phyloP scores from a whole-genome alignment of 805 yeast genomes.

The Zygosaccharomyces bisporus region DNA sequence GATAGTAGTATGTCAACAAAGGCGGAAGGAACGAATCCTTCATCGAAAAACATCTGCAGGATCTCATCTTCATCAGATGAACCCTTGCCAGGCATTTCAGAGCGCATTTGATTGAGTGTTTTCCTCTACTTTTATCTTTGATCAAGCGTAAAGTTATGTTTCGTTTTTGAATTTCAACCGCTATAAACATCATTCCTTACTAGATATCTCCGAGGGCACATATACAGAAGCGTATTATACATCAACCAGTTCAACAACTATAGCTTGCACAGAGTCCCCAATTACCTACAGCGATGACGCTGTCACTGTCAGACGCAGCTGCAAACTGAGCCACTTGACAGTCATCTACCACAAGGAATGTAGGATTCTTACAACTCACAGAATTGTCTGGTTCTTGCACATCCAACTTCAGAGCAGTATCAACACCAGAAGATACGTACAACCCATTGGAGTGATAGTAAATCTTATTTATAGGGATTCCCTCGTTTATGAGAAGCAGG shows the following conservation, averaged over 20 bases:
- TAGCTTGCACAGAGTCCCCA: constrained; percentile 21
- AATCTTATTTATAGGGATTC: constrained; percentile 22
- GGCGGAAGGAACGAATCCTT: constrained; percentile 58
- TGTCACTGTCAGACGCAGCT: constrained; percentile 7
- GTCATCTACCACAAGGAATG: constrained; percentile 25
- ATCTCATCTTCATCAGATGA: constrained; percentile 38
- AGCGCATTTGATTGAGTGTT: not conserved
- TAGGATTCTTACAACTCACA: constrained; percentile 9
- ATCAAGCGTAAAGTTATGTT: too few species aligned
- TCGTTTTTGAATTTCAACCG: not conserved
- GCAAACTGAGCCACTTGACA: constrained; percentile 17
- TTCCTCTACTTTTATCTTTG: too few species aligned
- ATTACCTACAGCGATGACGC: constrained; percentile 21
- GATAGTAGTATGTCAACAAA: constrained; percentile 61
- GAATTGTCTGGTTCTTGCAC: not conserved
- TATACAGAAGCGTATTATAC: not conserved
- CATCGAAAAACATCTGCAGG: constrained; percentile 64
- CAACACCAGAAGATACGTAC: constrained; percentile 39
- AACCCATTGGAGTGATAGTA: constrained; percentile 12
- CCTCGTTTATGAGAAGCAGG: constrained; percentile 17
- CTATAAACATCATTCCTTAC: not conserved
- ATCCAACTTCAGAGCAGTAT: constrained; percentile 20
- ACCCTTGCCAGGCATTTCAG: not conserved
- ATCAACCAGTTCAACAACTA: not conserved
- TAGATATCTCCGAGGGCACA: not conserved